Base-by-base conservation (phyloP, 1,139 yeast species). In the Saccharomyces hybrid region DNA sequence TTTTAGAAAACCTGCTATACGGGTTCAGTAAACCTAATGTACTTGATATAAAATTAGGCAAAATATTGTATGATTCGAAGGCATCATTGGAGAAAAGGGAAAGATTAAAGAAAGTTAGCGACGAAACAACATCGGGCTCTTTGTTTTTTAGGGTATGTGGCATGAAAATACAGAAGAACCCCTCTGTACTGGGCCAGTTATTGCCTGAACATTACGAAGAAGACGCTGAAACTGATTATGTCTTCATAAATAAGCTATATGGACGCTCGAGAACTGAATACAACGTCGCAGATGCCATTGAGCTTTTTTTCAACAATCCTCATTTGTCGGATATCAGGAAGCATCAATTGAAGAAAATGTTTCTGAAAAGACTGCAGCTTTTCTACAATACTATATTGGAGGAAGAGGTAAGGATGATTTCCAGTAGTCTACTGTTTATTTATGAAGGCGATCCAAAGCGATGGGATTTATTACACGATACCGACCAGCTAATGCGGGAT, bases 81-180 rank as follows among this genome's bases (percentile, higher is more conserved):
- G 81, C 88, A 0, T 54, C 76, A 1, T 70, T 64, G 0, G 96
- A 83, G 34, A 93, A 93, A 65, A 75, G 73, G 16, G 72, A 72
- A 48, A 68, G 98, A 47, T 72, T 93, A 63, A 74, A 73, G 34
- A 70, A 76, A 46, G 97, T 93, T 0, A 79, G 95, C 48, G 67
- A 71, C 1, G 60, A 75, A 0, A 91, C 98, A 1, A 93, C 98
- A 1, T 85, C 95, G 53, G 96, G 97, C 0, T 72, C 84, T 1
- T 73, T 88, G 19, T 78, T 82, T 21, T 82, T 86, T 60, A 74
- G 99, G 56, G 79, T 93, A 1, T 91, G 98, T 62, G 99, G 99
- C 0, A 88, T 93, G 95, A 85, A 84, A 62, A 71, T 86, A 2
- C 77, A 49, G 66, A 60, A 46, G 51, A 61, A 16, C 47, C 12